Base-by-base conservation (phyloP, 805 yeast genomes). In the Candida palmyrensis region DNA sequence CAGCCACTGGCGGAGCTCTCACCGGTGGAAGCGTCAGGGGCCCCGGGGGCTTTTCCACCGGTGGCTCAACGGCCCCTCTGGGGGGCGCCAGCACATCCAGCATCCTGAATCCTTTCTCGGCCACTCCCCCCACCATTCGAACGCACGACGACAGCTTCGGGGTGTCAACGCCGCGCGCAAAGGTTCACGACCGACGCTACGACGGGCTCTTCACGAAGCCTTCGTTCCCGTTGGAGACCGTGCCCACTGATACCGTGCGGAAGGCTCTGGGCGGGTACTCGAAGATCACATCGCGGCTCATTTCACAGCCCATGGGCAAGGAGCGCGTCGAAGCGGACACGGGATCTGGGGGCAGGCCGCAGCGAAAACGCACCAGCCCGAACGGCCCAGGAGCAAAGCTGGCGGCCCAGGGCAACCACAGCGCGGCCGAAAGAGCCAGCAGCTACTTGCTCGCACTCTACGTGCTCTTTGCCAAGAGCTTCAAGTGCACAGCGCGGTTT, bases 381-480 rank as follows among this genome's bases (percentile, higher is more conserved):
- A 39, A 11, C 44, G 48, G 34, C 6, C 29, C 40, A 7, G 35
- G 35, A 22, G 36, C 43, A 1, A 32, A 36, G 14, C 32, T 39
- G 18, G 35, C 39, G 17, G 39, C 39, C 18, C n/a, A n/a, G n/a
- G n/a, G n/a, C n/a, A n/a, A n/a, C n/a, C n/a, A 54, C 44, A 29
- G 63, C n/a, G 53, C 25, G 55, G 57, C 15, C 57, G 51, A 34
- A 40, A 42, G 26, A 43, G 53, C 33, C 75, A 73, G 30, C 59
- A n/a, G 61, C 25, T 68, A 68, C 41, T 45, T 78, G 18, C 53
- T 70, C 24, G 55, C 59, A 6, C 52, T 79, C 6, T 79, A 77
- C 45, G 58, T 71, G 2, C 57, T 65, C 6, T 66, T 79, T 43
- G 86, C 82, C 3, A 73, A 71, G 48, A 77, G 75, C n/a, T 75